Percentiles rank a stretch among this genome's conserved stretches.
These are phyloP conservation scores for Lactarius akahatsu DNA, from an alignment of 768 basidiomycete species.

Conservation along the genomic window DNA sequence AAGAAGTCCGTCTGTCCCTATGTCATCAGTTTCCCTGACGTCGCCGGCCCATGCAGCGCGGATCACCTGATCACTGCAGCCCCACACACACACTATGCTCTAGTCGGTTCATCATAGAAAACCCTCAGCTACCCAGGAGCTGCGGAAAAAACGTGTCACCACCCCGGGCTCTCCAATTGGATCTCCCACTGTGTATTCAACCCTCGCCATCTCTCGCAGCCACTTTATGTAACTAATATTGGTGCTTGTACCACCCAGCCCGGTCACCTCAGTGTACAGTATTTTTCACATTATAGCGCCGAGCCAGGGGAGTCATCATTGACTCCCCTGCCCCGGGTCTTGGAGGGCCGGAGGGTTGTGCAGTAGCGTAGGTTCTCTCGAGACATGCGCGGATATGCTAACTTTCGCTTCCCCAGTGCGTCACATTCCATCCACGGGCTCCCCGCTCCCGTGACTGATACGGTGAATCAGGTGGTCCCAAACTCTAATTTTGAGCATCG, in stretches of 20 bases:
- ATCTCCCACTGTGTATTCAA: not conserved
- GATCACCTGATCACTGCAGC: not conserved
- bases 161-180: not conserved
- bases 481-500: too few relatives aligned
- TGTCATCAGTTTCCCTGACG: not conserved
- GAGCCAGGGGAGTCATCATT: not conserved
- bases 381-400: not conserved
- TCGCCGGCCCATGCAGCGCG: not conserved
- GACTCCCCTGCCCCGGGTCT: not conserved
- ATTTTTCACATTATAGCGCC: not conserved
- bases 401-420: not conserved
- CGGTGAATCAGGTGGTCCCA: not conserved
- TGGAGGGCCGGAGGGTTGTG: not conserved
- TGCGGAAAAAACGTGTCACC: not conserved
- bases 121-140: not conserved
- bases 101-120: not conserved
- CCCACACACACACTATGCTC: not conserved
- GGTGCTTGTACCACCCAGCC: not conserved
- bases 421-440: too few relatives aligned
- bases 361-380: not conserved
- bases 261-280: not conserved
- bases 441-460: too few relatives aligned
- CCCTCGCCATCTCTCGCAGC: not conserved
- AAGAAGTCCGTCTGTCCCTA: not conserved
- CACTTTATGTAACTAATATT: not conserved